Evolutionary conservation across 345 rosid genomes (phyloP).

Genomic region (Syzygium oleosum): DNA sequence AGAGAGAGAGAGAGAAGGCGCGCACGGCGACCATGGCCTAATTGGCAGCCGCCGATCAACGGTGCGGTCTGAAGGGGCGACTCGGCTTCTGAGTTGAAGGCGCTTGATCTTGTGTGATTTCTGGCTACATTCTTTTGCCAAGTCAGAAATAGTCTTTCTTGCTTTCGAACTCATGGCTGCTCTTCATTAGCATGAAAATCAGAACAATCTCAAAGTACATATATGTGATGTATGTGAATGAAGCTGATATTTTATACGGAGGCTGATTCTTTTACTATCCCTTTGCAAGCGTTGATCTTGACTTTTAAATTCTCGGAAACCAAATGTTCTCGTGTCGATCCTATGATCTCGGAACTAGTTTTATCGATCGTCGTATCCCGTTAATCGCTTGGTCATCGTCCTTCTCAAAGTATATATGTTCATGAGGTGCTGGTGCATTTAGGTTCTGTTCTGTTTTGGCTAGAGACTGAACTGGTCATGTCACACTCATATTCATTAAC

Average conservation of each 20-base stretch:
- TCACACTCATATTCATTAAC: neutral
- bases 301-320: neutral
- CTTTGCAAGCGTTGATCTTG: neutral
- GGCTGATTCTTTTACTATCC: neutral
- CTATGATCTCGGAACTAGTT: neutral
- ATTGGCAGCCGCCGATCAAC: neutral
- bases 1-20: neutral
- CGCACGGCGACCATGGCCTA: neutral
- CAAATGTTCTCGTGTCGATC: neutral
- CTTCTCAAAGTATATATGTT: neutral
- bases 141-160: neutral
- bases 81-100: neutral
- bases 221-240: neutral
- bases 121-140: neutral
- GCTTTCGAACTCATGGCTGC: neutral
- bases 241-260: neutral
- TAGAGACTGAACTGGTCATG: neutral
- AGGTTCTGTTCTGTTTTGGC: neutral
- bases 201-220: neutral
- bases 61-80: neutral
- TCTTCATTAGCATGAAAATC: neutral
- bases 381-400: neutral
- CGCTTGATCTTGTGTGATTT: neutral
- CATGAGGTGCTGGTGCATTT: neutral
- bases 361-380: neutral